phyloP scores from a whole-genome alignment of 192 early-diverging fungal genomes.

The Ramicandelaber brevisporus region DNA sequence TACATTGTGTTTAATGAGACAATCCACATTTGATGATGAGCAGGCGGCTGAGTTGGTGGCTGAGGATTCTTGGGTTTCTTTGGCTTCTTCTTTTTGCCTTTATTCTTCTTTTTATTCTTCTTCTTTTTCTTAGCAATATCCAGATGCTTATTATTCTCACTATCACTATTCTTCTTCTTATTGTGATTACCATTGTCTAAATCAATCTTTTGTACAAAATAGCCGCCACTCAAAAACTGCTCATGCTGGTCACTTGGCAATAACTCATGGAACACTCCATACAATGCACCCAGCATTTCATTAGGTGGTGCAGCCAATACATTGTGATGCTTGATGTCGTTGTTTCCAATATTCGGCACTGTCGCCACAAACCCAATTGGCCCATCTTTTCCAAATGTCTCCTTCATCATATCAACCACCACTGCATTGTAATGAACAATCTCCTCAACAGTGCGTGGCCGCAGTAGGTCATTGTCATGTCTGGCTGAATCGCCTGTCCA shows the following conservation, averaged over 20 bases:
- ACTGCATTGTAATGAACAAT: constrained; percentile 24
- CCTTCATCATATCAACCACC: constrained; percentile 14
- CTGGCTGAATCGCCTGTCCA: constrained; percentile 50
- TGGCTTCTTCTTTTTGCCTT: constrained; percentile 5
- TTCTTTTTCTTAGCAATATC: constrained; percentile 13
- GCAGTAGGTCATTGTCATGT: constrained; percentile 36
- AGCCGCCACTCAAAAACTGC: constrained; percentile 37
- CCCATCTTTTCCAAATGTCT: constrained; percentile 11
- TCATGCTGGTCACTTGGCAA: constrained; percentile 30
- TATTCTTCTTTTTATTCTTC: not conserved
- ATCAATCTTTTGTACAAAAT: constrained; percentile 25
- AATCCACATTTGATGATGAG: constrained; percentile 19
- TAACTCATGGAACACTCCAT: constrained; percentile 24
- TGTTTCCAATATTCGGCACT: constrained; percentile 28
- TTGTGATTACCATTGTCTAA: not conserved
- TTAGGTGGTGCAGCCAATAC: constrained; percentile 22
- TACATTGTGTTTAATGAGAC: constrained; percentile 46
- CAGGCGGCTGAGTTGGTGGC: not conserved
- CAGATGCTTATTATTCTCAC: constrained; percentile 6
- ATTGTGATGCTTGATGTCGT: constrained; percentile 48
- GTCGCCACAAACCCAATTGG: constrained; percentile 1
- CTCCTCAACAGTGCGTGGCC: constrained; percentile 31
- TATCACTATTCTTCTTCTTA: constrained; percentile 1
- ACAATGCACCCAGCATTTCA: constrained; percentile 16
- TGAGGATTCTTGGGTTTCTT: constrained; percentile 3